Conservation (phyloP, 108 stramenopile species). For the Schizochytrium sp. region DNA sequence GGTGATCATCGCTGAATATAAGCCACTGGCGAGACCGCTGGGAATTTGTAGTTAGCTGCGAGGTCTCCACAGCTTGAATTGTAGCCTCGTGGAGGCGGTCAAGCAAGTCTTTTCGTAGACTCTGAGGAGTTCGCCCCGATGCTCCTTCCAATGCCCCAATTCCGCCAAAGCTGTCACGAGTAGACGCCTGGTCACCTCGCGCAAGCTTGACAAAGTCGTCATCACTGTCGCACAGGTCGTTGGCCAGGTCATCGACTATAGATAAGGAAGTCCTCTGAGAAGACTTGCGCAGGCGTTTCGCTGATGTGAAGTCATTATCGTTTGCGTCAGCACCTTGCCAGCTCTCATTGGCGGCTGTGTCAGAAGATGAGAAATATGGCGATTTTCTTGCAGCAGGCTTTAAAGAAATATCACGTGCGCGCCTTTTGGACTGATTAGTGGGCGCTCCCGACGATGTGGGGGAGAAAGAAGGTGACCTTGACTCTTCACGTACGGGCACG, state of each 20-base stretch:
- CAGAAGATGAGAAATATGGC: not conserved
- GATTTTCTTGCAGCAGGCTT: not conserved
- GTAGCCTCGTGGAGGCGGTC: conserved; percentile 5
- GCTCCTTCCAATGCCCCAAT: not conserved
- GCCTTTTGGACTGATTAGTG: too few species aligned
- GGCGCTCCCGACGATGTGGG: too few species aligned
- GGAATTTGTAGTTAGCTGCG: not conserved
- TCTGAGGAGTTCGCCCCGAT: not conserved
- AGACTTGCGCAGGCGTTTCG: too few species aligned
- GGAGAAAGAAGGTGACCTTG: too few species aligned
- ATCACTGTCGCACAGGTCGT: too few species aligned
- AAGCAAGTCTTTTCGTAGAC: not conserved
- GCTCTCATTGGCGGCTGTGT: not conserved
- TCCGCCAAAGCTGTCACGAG: not conserved
- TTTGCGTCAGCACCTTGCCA: not conserved
- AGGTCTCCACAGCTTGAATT: not conserved
- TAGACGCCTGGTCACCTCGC: too few species aligned
- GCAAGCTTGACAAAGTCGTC: too few species aligned
- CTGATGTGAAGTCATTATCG: too few species aligned
- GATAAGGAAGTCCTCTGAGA: too few species aligned
- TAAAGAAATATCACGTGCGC: too few species aligned
- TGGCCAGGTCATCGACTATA: too few species aligned
- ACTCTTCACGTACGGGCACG: too few species aligned
- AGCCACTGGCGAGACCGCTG: conserved; percentile 36
- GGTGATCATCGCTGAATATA: conserved; percentile 18